Evolutionary conservation across 163 green algal genomes (phyloP), one percentile per base, ranked within the genome.

Genomic region (Volvox carteri): DNA sequence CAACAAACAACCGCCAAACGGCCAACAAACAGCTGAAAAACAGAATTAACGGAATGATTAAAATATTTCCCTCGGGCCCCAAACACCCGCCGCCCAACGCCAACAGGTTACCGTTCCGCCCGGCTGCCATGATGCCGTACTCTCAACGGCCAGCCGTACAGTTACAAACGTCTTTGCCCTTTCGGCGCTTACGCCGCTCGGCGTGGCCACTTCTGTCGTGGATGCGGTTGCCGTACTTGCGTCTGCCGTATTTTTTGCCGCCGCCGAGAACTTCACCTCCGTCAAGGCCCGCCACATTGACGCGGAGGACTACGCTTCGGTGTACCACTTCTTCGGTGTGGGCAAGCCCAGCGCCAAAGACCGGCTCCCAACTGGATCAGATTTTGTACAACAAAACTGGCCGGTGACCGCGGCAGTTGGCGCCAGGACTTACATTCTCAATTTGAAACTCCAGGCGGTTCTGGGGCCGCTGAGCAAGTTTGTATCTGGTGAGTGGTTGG

Each of bases 321-420:
- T 74, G 4, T 88, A 83, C 35, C 12, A 33, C 37, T 81, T 58
- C 23, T 81, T 88, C 48, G 68, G 68, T 14, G 21, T 88, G 1
- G 83, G 83, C 0, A 4, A 11, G n/a, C 8, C 67, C 12, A 50
- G 68, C 4, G 50, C 67, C 2, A 25, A n/a, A 0, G 83, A 81
- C 33, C 67, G 35, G 12, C 35, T 81, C 25, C 83, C 83, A 0
- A 41, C 33, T 14, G 70, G 37, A n/a, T 16, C 83, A 0, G 83
- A 88, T 67, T 88, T 88, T 42, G 70, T 88, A 12, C 83, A 67
- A 18, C 81, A 87, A 35, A 65, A 52, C 60, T 86, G 79, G 78
- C 25, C 39, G 50, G 23, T 41, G 35, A 44, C 4, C 25, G 28
- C 60, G 25, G 7, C 78, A 4, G 28, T 75, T 19, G 56, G n/a